Evolutionary conservation across 2,329 filamentous ascomycete genomes (phyloP).

Genomic region (Drechslerella dactyloides): DNA sequence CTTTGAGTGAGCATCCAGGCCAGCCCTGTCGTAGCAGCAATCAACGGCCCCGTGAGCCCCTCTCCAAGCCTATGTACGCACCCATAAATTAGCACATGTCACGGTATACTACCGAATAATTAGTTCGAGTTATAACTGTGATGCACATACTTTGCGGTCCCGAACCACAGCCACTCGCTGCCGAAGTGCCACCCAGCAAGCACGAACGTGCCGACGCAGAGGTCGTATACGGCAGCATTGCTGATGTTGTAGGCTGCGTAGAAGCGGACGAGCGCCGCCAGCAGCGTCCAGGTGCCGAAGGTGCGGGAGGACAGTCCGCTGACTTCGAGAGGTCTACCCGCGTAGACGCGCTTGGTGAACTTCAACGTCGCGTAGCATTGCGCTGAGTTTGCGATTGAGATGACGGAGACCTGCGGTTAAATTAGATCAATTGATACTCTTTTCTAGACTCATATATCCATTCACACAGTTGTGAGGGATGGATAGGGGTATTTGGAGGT

Average conservation of each 20-base stretch:
- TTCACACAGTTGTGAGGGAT: background rate
- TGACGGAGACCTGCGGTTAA: conserved; percentile 72
- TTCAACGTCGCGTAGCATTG: conserved; percentile 81
- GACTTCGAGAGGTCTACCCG: conserved; percentile 63
- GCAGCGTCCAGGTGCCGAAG: conserved; percentile 86
- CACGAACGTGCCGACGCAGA: conserved; percentile 80
- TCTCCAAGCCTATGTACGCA: conserved; percentile 57
- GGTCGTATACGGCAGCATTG: conserved; percentile 74
- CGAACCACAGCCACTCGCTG: conserved; percentile 80
- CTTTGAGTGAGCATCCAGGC: conserved; percentile 64
- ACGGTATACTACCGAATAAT: background rate
- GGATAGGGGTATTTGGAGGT: background rate
- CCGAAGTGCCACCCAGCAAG: conserved; percentile 79
- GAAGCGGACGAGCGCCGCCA: conserved; percentile 76
- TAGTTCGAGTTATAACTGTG: no score
- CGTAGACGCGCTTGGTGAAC: conserved; percentile 88
- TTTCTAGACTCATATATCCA: no score
- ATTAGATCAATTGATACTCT: background rate
- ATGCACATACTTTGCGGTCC: conserved; percentile 70
- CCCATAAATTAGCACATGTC: conserved; percentile 7
- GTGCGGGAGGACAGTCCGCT: conserved; percentile 71
- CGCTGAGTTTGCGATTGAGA: conserved; percentile 82
- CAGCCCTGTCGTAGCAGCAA: conserved; percentile 65
- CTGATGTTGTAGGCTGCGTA: conserved; percentile 85
- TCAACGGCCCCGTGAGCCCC: conserved; percentile 66